Conservation (phyloP, 1,139 yeast species). For the Yamadazyma kanchanaburiensis region DNA sequence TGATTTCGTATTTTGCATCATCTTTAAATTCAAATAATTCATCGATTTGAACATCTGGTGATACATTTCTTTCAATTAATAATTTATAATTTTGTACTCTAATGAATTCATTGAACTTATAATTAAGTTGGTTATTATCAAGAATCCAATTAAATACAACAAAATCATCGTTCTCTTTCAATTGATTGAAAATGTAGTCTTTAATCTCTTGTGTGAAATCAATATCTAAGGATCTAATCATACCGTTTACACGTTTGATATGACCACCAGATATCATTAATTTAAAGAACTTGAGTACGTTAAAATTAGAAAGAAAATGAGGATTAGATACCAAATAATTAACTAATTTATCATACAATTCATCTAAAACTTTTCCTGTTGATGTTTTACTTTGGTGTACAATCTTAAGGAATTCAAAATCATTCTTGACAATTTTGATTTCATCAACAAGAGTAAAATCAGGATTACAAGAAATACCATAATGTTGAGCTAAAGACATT, state of each 20-base stretch:
- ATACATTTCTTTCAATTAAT: conserved; percentile 3
- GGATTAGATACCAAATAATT: conserved; percentile 22
- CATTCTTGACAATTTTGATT: conserved; percentile 10
- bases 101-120: conserved; percentile 4
- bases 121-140: conserved; percentile 11
- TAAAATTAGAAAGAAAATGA: conserved; percentile 4
- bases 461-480: conserved; percentile 4
- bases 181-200: conserved; percentile 4
- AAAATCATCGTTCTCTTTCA: conserved; percentile 3
- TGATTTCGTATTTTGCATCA: conserved; percentile 5
- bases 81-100: conserved; percentile 7
- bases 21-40: conserved; percentile 8
- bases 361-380: conserved; percentile 13
- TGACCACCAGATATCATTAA: conserved; percentile 3
- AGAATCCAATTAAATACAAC: conserved; percentile 15
- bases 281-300: conserved; percentile 8
- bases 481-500: conserved; percentile 9
- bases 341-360: conserved; percentile 34
- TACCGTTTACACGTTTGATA: conserved; percentile 1
- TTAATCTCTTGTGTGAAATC: conserved; percentile 8
- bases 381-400: conserved; percentile 13
- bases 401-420: conserved; percentile 12
- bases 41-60: conserved; percentile 7
- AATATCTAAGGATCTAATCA: conserved; percentile 5
- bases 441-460: not conserved